Percentiles rank a stretch among this genome's conserved stretches.
Evolutionary conservation across 345 rosid species (phyloP).

Genomic region (Moricandia arvensis): DNA sequence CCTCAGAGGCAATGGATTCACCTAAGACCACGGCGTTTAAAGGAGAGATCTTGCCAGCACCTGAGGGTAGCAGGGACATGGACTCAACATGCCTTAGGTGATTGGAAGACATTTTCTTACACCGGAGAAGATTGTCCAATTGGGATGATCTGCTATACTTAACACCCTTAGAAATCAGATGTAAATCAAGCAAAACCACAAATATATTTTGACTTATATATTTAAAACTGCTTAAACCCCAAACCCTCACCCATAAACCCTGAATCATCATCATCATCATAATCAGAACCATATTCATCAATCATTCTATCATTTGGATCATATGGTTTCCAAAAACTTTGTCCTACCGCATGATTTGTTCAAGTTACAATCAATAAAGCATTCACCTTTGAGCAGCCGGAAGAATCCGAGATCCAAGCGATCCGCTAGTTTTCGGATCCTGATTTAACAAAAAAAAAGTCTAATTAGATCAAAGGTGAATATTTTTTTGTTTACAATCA

Average conservation of each 20-base stretch:
- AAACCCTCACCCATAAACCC: not conserved
- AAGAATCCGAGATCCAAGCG: conserved; percentile 36
- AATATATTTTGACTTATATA: not conserved
- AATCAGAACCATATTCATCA: too few species aligned
- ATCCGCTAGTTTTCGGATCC: conserved; percentile 27
- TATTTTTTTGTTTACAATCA: not conserved
- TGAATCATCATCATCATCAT: not conserved
- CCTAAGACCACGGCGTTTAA: conserved; percentile 76
- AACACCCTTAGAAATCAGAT: not conserved
- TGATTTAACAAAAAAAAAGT: not conserved
- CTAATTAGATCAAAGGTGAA: not conserved
- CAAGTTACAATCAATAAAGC: not conserved
- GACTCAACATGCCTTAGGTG: conserved; percentile 61
- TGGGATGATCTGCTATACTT: conserved; percentile 17
- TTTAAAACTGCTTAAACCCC: not conserved
- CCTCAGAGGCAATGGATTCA: conserved; percentile 85
- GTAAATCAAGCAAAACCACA: not conserved
- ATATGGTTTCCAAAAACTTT: too few species aligned
- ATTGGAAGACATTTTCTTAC: conserved; percentile 29
- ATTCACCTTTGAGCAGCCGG: conserved; percentile 24
- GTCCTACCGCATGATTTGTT: not conserved
- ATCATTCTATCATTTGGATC: not conserved
- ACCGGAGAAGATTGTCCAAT: conserved; percentile 14
- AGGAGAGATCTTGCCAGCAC: conserved; percentile 63
- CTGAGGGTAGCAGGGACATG: conserved; percentile 57